phyloP scores from a whole-genome alignment of 352 stramenopile genomes.

The Phytophthora pinifolia region DNA sequence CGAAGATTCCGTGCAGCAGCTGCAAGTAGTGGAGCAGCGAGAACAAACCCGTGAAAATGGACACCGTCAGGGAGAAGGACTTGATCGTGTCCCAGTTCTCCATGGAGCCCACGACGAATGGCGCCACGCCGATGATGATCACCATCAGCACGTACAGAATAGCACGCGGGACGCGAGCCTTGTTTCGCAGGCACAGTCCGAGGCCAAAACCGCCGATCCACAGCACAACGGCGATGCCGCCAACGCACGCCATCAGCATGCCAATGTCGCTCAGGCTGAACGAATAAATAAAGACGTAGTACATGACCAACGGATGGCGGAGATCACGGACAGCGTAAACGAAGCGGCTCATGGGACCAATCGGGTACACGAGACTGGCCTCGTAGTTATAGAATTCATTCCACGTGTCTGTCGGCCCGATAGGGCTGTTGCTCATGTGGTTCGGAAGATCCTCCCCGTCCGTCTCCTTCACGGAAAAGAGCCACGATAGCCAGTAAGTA shows the following conservation, averaged over 20 bases:
- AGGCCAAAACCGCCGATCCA: slow-evolving; percentile 69
- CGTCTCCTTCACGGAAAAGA: slow-evolving; percentile 62
- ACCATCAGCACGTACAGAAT: slow-evolving; percentile 76
- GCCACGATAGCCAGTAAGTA: slow-evolving; percentile 80
- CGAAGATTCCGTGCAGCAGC: slow-evolving; percentile 67
- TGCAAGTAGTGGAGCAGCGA: slow-evolving; percentile 75
- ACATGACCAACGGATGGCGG: slow-evolving; percentile 80
- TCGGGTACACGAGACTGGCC: slow-evolving; percentile 55
- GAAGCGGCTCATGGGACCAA: slow-evolving; percentile 65
- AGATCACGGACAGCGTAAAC: slow-evolving; percentile 76
- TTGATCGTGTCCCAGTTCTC: slow-evolving; percentile 68
- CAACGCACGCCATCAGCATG: slow-evolving; percentile 59
- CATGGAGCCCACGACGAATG: slow-evolving; percentile 63
- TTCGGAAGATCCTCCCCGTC: slow-evolving; percentile 49
- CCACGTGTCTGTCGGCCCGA: slow-evolving; percentile 58
- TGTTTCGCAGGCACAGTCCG: slow-evolving; percentile 60
- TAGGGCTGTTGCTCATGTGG: slow-evolving; percentile 24
- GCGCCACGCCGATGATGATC: slow-evolving; percentile 53
- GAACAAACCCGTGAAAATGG: slow-evolving; percentile 78
- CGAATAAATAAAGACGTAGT: slow-evolving; percentile 77
- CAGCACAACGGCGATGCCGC: slow-evolving; percentile 56
- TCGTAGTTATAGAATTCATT: slow-evolving; percentile 82
- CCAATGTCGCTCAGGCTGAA: slow-evolving; percentile 72
- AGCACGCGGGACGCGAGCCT: slow-evolving; percentile 48
- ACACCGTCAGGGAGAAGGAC: slow-evolving; percentile 64